Base-by-base conservation (phyloP, 768 basidiomycete species). In the Mycena alexandri region DNA sequence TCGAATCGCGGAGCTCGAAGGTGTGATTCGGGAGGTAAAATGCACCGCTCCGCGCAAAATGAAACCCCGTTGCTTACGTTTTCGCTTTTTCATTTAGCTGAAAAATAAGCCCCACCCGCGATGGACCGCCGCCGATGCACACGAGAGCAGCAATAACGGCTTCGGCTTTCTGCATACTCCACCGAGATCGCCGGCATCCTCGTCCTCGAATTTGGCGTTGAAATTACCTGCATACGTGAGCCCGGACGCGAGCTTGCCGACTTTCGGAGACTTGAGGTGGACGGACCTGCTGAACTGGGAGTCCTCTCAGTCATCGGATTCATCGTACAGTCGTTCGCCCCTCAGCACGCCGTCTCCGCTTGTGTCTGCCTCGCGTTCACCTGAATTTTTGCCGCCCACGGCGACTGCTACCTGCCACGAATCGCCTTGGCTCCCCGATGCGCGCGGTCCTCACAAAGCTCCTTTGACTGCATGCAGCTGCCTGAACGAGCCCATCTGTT, bases 1-100 rank as follows among this genome's bases (percentile, higher is more conserved):
- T 67, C 87, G 93, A 51, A 90, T 94, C 24, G 92, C 92, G 29
- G 93, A 95, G 72, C 84, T 95, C 0, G 93, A 95, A 77, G 90
- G 91, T 56, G 91, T 94, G 42, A 90, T 94, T 67, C 87, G 93
- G n/a, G 92, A 92, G 83, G 90, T 89, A 72, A 77, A 29, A 73
- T 22, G 36, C 52, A 38, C 50, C 44, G 14, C 47, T 25, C 22
- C 43, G 17, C 24, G 22, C 33, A 0, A 50, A 51, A 25, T 34
- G 78, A 78, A 71, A n/a, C 7, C 79, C 75, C 58, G 81, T 80
- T 67, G 78, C 81, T 57, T 80, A 71, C 48, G 52, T 58, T 66
- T 33, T 56, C 38, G 38, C 38, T 38, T 38, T 29, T 24, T 22
- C 21, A 58, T 55, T 61, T 51, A 94, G 87, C 75, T 94, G 63